Evolutionary conservation across 2,329 filamentous ascomycete genomes (phyloP), one percentile per base, ranked within the genome.

Genomic region (Penicillium sp.): DNA sequence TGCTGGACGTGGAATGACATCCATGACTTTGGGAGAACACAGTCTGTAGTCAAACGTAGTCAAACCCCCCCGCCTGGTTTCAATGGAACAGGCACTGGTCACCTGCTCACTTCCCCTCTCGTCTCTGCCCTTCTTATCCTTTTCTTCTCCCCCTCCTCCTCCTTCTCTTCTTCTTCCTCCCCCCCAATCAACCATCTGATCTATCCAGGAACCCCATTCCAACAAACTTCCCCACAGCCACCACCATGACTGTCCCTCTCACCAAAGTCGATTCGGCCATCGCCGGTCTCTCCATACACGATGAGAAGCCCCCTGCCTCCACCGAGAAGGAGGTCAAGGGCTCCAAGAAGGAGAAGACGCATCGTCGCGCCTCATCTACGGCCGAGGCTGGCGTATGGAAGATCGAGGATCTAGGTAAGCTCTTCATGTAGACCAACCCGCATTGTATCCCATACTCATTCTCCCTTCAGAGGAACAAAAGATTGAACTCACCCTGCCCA

Each of bases 181-280:
- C 38, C 2, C 10, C 38, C 20, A 20, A 28, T 52, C 59, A 64
- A 58, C 57, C 45, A 55, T 53, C 48, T 49, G 53, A 52, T 62
- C 60, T 42, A 35, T 54, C 45, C 31, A 45, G 34, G 28, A 38
- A 37, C 25, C n/a, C 37, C 22, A 41, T 20, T 54, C 41, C 39
- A 37, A 35, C 22, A 14, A 45, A 5, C 52, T 17, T 17, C 20
- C 28, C 20, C 28, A 15, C 38, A 41, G 47, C 17, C 42, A 28
- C 48, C 67, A 76, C 57, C 75, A 86, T 88, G 85, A 81, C 85
- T 71, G 82, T 80, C 72, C 85, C 89, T 72, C 86, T 96, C 75
- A 85, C 86, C 79, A 96, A 96, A 83, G 88, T 96, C 82, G 93
- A 97, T 80, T 96, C 93, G 61, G 92, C 91, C 82, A 87, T 96